Evolutionary conservation across 768 basidiomycete species (phyloP), one percentile per base, ranked within the genome.

Genomic region (Lactarius sanguifluus): DNA sequence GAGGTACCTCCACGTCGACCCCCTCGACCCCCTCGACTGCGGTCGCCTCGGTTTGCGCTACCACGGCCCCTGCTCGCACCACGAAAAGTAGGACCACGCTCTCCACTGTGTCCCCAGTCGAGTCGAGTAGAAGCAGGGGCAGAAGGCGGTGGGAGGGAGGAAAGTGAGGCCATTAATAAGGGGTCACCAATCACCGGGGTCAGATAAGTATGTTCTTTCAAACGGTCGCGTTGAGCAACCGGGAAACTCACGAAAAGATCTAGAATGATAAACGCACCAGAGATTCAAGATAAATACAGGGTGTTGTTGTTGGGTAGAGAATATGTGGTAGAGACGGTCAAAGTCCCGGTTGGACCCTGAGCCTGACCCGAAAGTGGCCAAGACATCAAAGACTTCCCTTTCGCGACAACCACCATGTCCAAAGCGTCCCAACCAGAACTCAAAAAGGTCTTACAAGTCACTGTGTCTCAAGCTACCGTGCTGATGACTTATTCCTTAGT

Each of bases 391-490:
- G 50, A 25, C 8, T 55, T 54, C 59, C 23, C 64, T 54, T 36
- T 66, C 20, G 16, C 47, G 62, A 57, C 54, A 40, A 55, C 59
- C 65, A 77, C 47, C 50, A 92, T 95, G 93, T 94, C 93, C 50
- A 94, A 94, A 82, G 92, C 94, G 72, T 93, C 94, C 55, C 94
- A 97, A 78, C 96, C 96, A 67, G 96, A 98, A 77, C 84, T 98
- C 67, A 98, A 97, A 85, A 98, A 96, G 88, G 96, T 95, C n/a
- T n/a, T 70, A n/a, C 59, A 65, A 32, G 13, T 25, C 54, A 72
- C 52, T 62, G 9, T 47, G 41, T 59, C 41, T 30, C 30, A 54
- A 28, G 50, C 13, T 20, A 16, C 2, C 8, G n/a, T 20, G 28
- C 36, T 45, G 23, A 28, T 38, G 32, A 41, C n/a, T n/a, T n/a